Evolutionary conservation across 2,329 filamentous ascomycete genomes (phyloP).

Genomic region (Hymenoscyphus albidus): DNA sequence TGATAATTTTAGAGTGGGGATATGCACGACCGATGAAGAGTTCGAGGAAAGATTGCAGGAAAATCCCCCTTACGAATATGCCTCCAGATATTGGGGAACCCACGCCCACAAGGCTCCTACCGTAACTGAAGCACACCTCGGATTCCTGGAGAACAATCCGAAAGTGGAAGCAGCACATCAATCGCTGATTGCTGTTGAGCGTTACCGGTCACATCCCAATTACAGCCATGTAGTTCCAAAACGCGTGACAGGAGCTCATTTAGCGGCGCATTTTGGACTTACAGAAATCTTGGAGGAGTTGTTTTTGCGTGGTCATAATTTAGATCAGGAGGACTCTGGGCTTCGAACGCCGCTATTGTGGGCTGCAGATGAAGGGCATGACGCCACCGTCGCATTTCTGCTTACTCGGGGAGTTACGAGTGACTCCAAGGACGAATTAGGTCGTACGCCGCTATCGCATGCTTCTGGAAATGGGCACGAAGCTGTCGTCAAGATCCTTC

Average conservation of each 20-base stretch:
- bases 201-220: background rate
- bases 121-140: too few species aligned
- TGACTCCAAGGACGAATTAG: background rate
- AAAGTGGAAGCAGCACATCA: constrained; percentile 20
- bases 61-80: constrained; percentile 33
- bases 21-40: constrained; percentile 22
- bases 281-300: background rate
- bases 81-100: too few species aligned
- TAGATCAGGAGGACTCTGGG: too few species aligned
- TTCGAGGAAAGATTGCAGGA: constrained; percentile 25
- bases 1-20: constrained; percentile 24
- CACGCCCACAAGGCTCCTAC: too few species aligned
- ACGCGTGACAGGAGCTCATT: constrained; percentile 22
- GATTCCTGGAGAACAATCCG: constrained; percentile 21
- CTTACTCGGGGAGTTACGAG: background rate
- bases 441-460: constrained; percentile 9
- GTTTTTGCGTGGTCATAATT: too few species aligned
- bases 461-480: constrained; percentile 16
- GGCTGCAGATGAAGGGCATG: too few species aligned
- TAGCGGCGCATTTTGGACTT: constrained; percentile 29
- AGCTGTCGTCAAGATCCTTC: constrained; percentile 12
- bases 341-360: too few species aligned
- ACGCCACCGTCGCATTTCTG: too few species aligned
- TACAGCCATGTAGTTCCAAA: constrained; percentile 16
- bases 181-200: constrained; percentile 9